A percentile compares a stretch with the other conserved stretches of the same genome.
Evolutionary conservation across 106 monocot species (phyloP).

Genomic region (Dendrobium catenatum): DNA sequence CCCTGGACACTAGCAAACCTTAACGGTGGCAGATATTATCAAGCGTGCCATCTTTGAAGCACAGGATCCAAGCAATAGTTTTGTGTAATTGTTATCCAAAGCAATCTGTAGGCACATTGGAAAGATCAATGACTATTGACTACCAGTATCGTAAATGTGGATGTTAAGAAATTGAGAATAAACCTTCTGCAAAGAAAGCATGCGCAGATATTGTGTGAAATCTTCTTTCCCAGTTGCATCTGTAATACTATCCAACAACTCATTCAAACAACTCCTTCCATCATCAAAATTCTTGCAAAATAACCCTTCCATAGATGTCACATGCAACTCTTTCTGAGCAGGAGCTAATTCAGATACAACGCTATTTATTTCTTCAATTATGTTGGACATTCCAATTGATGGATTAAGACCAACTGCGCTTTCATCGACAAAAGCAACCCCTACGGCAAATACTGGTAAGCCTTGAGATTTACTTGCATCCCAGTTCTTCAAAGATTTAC

Average conservation of each 20-base stretch:
- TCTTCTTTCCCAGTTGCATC: slow-evolving; percentile 93
- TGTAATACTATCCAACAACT: slow-evolving; percentile 38
- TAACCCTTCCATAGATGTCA: slow-evolving; percentile 49
- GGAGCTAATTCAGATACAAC: slow-evolving; percentile 50
- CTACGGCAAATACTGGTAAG: slow-evolving; percentile 81
- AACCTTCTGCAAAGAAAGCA: slow-evolving; percentile 88
- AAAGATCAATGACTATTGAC: background rate
- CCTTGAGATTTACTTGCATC: slow-evolving; percentile 88
- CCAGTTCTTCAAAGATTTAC: slow-evolving; percentile 68
- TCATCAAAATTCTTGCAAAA: slow-evolving; percentile 23
- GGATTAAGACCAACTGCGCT: slow-evolving; percentile 19
- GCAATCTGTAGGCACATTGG: slow-evolving; percentile 61
- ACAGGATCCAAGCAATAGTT: slow-evolving; percentile 79
- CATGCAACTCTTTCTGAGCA: slow-evolving; percentile 38
- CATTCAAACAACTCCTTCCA: slow-evolving; percentile 27
- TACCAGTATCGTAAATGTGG: background rate
- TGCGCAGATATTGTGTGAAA: slow-evolving; percentile 52
- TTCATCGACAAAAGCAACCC: slow-evolving; percentile 85
- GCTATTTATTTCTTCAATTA: slow-evolving; percentile 46
- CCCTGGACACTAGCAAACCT: slow-evolving; percentile 35
- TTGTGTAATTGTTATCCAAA: slow-evolving; percentile 64
- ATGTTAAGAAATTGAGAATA: slow-evolving; percentile 1
- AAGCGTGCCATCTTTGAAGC: slow-evolving; percentile 70
- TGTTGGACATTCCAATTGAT: slow-evolving; percentile 24
- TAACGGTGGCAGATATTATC: slow-evolving; percentile 79